phyloP scores from a whole-genome alignment of 1,284 basidiomycete genomes.

The Pascua sp. region DNA sequence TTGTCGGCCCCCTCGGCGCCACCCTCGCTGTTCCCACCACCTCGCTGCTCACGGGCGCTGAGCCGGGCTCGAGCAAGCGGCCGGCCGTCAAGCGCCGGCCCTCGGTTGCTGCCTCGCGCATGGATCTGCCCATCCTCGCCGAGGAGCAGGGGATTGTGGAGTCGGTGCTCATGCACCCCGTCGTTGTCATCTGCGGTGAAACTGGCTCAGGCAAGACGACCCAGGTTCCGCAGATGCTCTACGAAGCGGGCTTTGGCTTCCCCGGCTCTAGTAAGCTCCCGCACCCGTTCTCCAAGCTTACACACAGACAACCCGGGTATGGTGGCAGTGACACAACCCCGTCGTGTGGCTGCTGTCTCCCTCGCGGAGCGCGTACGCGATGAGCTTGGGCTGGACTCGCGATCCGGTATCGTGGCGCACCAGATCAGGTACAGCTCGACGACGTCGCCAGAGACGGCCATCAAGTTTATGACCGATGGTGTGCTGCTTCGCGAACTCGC shows the following conservation, averaged over 20 bases:
- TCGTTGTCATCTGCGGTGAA: constrained; percentile 71
- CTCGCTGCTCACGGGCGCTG: constrained; percentile 35
- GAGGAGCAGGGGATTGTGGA: constrained; percentile 96
- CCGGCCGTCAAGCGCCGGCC: constrained; percentile 66
- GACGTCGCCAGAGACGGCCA: constrained; percentile 78
- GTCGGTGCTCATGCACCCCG: constrained; percentile 77
- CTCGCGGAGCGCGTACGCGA: constrained; percentile 88
- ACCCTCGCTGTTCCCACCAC: constrained; percentile 36
- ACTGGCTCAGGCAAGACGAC: constrained; percentile 99
- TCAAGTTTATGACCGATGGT: constrained; percentile 99
- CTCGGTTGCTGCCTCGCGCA: constrained; percentile 72
- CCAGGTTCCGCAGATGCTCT: constrained; percentile 88
- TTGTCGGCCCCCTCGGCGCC: constrained; percentile 48
- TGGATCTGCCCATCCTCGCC: constrained; percentile 81
- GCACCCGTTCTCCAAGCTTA: no score
- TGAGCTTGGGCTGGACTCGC: constrained; percentile 70
- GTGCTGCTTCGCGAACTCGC: constrained; percentile 90
- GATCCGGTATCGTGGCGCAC: constrained; percentile 77
- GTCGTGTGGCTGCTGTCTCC: constrained; percentile 94
- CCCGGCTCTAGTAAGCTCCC: constrained; percentile 54
- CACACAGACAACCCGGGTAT: constrained; percentile 85
- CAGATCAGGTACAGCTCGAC: constrained; percentile 97
- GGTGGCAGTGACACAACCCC: constrained; percentile 96
- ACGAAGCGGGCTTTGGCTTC: constrained; percentile 92
- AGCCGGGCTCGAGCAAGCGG: constrained; percentile 46